Evolutionary conservation across 176 grass and related monocot genomes (phyloP), one percentile per base, ranked within the genome.

Genomic region (Triticum urartu): DNA sequence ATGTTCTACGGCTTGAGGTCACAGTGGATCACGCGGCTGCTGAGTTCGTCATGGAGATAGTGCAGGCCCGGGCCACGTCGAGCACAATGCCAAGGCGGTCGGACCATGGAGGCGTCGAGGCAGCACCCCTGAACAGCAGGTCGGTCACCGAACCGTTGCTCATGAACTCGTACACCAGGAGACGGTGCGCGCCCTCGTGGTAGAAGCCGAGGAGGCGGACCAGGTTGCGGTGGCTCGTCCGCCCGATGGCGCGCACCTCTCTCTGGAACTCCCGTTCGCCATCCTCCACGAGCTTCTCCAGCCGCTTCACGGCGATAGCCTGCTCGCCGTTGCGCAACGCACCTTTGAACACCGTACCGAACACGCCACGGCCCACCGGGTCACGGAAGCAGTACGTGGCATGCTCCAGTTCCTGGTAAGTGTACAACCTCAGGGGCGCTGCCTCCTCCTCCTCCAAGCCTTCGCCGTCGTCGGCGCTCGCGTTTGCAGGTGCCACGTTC

Each of bases 191-290:
- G 15, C 66, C 66, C 66, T 68, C 66, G 66, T 68, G 66, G 0
- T 32, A 68, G 66, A 35, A 68, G 66, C 32, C 66, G 32, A 36
- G 32, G 32, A 68, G 66, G 66, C 66, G 66, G 66, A 68, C 66
- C 66, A 68, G 66, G 66, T 68, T 68, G 7, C 66, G 66, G 32
- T 68, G 66, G 32, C 66, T 68, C 66, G 32, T 68, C 3, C 66
- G 30, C 66, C 66, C 32, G 66, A 68, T 68, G 66, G 66, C 66
- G 32, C 66, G 66, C 66, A 68, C 66, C 66, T 68, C 66, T 36
- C 66, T 68, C 15, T 68, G 15, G 32, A 68, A 68, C 66, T 68
- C 66, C 32, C 7, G 15, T 7, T 68, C 66, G 66, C 66, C 66
- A 7, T 68, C 66, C 66, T 68, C 66, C 14, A 68, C 66, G 15